Evolutionary conservation across 176 grass and related monocot species (phyloP).

Genomic region (Eragrostis curvula): DNA sequence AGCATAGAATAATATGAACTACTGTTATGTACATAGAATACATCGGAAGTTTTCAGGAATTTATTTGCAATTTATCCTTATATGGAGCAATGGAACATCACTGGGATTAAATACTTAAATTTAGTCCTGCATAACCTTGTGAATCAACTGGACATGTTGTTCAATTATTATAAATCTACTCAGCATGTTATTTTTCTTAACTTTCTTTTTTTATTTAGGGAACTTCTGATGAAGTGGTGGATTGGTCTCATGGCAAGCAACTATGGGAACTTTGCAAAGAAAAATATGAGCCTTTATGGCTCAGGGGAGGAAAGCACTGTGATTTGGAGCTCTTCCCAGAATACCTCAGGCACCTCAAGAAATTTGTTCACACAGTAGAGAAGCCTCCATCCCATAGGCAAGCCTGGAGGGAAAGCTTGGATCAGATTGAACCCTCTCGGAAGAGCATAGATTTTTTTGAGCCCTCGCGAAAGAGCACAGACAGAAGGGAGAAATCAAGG

Average conservation of each 20-base stretch:
- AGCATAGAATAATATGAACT: not conserved
- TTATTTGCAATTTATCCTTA: not conserved
- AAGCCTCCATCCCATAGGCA: slow-evolving; percentile 66
- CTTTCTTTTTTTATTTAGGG: slow-evolving; percentile 51
- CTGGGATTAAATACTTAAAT: not conserved
- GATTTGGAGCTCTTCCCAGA: slow-evolving; percentile 93
- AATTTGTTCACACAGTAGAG: slow-evolving; percentile 71
- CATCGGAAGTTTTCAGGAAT: not conserved
- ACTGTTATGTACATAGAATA: not conserved
- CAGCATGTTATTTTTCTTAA: not conserved
- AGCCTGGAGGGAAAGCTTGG: slow-evolving; percentile 57
- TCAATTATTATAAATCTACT: not conserved
- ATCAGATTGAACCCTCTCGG: slow-evolving; percentile 67
- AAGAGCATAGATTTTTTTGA: slow-evolving; percentile 68
- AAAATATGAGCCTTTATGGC: slow-evolving; percentile 93
- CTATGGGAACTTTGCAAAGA: slow-evolving; percentile 89
- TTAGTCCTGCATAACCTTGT: not conserved
- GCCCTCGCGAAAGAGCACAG: slow-evolving; percentile 64
- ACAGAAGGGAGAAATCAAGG: slow-evolving; percentile 63
- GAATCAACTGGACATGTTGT: not conserved
- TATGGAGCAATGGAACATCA: not conserved
- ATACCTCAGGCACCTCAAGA: slow-evolving; percentile 80
- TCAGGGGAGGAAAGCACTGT: slow-evolving; percentile 89
- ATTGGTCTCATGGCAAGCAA: slow-evolving; percentile 86
- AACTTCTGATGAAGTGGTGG: slow-evolving; percentile 88